These are phyloP conservation scores for Colletotrichum plurivorum DNA, from an alignment of 2,329 filamentous ascomycete species.

Conservation along the genomic window DNA sequence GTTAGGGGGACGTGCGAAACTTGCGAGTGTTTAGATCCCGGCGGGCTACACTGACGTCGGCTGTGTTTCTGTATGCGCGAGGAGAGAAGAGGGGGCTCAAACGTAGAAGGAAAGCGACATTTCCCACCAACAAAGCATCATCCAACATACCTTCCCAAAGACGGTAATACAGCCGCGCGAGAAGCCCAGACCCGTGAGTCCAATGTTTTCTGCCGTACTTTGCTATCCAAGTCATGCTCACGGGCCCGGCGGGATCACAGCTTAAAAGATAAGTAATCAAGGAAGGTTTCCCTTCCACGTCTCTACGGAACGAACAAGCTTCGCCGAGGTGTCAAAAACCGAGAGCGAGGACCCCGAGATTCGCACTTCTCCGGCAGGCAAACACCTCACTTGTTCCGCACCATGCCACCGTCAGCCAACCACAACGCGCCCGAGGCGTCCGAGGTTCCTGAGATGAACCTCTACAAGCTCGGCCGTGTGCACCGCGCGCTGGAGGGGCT, in stretches of 20 bases:
- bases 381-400: not conserved
- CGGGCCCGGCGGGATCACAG: not conserved
- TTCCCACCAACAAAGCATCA: too few relatives aligned
- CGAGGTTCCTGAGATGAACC: conserved; percentile 37
- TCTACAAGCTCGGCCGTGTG: conserved; percentile 35
- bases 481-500: conserved; percentile 26
- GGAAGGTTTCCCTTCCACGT: not conserved
- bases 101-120: too few relatives aligned
- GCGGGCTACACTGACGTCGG: conserved; percentile 19
- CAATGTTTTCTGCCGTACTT: too few relatives aligned
- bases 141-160: too few relatives aligned
- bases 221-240: too few relatives aligned
- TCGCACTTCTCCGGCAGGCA: not conserved
- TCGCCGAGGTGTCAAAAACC: not conserved
- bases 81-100: not conserved
- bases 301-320: conserved; percentile 8
- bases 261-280: not conserved
- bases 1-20: conserved; percentile 29
- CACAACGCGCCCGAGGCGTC: conserved; percentile 1
- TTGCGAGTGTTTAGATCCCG: not conserved
- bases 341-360: conserved; percentile 12
- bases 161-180: too few relatives aligned
- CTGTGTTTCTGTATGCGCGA: not conserved
- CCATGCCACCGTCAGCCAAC: conserved; percentile 11
- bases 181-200: too few relatives aligned